Evolutionary conservation across 1,284 basidiomycete species (phyloP).

Genomic region (Fomitopsis schrenkii): DNA sequence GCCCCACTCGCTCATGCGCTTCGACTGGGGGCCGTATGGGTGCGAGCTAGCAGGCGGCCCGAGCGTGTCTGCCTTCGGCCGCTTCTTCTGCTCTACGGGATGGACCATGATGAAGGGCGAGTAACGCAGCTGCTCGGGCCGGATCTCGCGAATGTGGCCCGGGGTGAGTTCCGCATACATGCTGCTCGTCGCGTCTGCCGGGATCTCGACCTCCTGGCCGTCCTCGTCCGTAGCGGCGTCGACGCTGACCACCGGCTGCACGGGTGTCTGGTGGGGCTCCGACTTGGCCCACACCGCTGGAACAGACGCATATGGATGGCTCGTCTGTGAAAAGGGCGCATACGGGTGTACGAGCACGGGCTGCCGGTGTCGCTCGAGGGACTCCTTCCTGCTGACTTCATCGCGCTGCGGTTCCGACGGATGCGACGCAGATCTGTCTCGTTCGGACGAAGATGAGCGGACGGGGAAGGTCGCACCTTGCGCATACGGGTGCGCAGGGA

Average conservation of each 20-base stretch:
- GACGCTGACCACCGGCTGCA: slow-evolving; percentile 1
- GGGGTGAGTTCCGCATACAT: slow-evolving; percentile 52
- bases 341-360: slow-evolving; percentile 36
- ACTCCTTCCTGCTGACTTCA: slow-evolving; percentile 25
- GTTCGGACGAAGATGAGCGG: slow-evolving; percentile 11
- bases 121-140: slow-evolving; percentile 48
- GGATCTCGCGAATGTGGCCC: slow-evolving; percentile 46
- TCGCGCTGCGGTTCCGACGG: slow-evolving; percentile 19
- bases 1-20: slow-evolving; percentile 27
- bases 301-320: slow-evolving; percentile 31
- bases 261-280: slow-evolving; percentile 1
- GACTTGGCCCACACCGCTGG: background rate
- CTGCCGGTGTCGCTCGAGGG: slow-evolving; percentile 45
- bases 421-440: slow-evolving; percentile 10
- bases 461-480: slow-evolving; percentile 35
- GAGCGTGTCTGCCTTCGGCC: background rate
- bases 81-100: slow-evolving; percentile 7
- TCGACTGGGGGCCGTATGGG: slow-evolving; percentile 22
- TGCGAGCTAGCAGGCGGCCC: slow-evolving; percentile 6
- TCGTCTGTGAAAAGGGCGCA: slow-evolving; percentile 34
- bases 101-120: slow-evolving; percentile 38
- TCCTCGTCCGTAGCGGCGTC: background rate
- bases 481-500: slow-evolving; percentile 58
- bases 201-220: slow-evolving; percentile 24
- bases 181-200: slow-evolving; percentile 36